Evolutionary conservation across 495 filamentous ascomycete genomes (phyloP).

Genomic region (Glarea lozoyensis): DNA sequence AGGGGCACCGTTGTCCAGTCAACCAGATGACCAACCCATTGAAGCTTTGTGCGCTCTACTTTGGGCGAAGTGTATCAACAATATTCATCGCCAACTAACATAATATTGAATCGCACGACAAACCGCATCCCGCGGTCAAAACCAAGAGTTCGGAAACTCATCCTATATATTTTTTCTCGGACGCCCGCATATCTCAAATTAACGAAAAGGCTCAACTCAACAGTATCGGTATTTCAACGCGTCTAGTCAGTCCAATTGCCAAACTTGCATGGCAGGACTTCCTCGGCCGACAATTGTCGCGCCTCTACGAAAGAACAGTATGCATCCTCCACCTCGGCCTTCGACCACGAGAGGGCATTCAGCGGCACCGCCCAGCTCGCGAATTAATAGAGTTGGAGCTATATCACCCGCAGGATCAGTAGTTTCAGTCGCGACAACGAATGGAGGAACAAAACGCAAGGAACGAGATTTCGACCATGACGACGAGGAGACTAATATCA

Average conservation of each 20-base stretch:
- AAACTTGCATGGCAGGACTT: slow-evolving; percentile 50
- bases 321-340: slow-evolving; percentile 47
- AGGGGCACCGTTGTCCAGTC: slow-evolving; percentile 1
- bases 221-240: no score
- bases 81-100: no score
- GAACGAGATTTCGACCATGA: slow-evolving; percentile 73
- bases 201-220: no score
- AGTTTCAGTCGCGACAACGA: slow-evolving; percentile 37
- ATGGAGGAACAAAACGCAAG: slow-evolving; percentile 60
- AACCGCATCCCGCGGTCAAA: no score
- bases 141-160: no score
- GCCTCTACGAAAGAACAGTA: slow-evolving; percentile 42
- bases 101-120: no score
- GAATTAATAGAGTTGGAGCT: slow-evolving; percentile 34
- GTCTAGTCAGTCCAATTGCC: no score
- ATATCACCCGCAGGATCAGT: slow-evolving; percentile 59
- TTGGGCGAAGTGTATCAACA: no score
- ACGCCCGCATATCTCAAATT: no score
- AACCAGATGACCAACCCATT: no score
- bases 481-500: slow-evolving; percentile 85
- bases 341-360: slow-evolving; percentile 34
- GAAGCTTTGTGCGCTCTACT: no score
- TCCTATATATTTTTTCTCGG: no score
- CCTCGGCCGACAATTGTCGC: slow-evolving; percentile 42
- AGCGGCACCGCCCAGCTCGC: slow-evolving; percentile 22